Evolutionary conservation across 352 stramenopile genomes (phyloP), one percentile per base, ranked within the genome.

Genomic region (Globisporangium uncinulatum): DNA sequence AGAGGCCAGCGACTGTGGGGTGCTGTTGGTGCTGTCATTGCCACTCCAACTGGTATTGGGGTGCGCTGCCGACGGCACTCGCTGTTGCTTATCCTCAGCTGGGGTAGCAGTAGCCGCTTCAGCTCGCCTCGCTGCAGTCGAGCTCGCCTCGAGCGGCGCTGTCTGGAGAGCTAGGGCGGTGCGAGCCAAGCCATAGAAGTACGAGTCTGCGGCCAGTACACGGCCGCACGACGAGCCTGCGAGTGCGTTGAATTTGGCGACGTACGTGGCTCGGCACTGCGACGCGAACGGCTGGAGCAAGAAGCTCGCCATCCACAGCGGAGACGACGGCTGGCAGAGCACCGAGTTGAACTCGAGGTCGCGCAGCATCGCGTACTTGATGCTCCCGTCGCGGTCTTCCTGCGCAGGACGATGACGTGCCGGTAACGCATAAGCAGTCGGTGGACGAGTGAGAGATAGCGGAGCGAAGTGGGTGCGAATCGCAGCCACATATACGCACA

Each of bases 331-430:
- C 50, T 83, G 79, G 44, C 65, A 75, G 32, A 89, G 56, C 20
- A 74, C 62, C 31, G 76, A 56, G 48, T 80, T 78, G 54, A 86
- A 76, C 53, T 87, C 79, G 61, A 75, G 66, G 53, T 86, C 74
- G 51, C 59, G 73, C n/a, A 87, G 64, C 10, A 73, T 24, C 20
- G 72, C 59, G 62, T 69, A 73, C 34, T 67, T 65, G 0, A 79
- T 61, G 48, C 59, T 65, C 8, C 73, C 72, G 24, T 66, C 61
- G 13, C 49, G 62, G 36, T 85, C 71, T 56, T 88, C 73, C 57
- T 86, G 50, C 4, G 41, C 36, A 10, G 50, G 13, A 17, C 37
- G 29, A 46, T 57, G 4, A 29, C 24, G 24, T 29, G 4, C 24
- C 24, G 24, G 60, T n/a, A 52, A 44, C 42, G 53, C 3, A 57